These are phyloP conservation scores for Clavispora fructus DNA, from an alignment of 805 yeast species.

Conservation along the genomic window DNA sequence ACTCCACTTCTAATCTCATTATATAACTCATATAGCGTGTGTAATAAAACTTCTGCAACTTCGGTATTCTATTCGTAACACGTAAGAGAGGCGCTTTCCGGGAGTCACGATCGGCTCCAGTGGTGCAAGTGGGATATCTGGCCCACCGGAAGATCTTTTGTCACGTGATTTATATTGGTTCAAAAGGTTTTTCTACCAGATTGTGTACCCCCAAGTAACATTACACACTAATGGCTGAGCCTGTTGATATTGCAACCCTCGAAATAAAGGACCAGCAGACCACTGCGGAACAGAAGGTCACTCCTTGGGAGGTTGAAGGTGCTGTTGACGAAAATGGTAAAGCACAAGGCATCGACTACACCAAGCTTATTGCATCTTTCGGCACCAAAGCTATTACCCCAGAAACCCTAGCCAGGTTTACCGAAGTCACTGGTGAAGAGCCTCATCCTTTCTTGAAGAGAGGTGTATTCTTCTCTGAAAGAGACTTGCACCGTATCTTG, in stretches of 20 bases:
- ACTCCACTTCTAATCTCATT: constrained; percentile 69
- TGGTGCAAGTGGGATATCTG: too few relatives aligned
- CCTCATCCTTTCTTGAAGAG: constrained; percentile 89
- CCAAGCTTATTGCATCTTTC: constrained; percentile 76
- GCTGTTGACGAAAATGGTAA: constrained; percentile 88
- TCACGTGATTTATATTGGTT: not conserved
- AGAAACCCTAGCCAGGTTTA: constrained; percentile 73
- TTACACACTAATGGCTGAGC: constrained; percentile 9
- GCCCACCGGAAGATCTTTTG: too few relatives aligned
- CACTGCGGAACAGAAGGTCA: constrained; percentile 38
- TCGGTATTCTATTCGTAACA: not conserved
- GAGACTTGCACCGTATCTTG: constrained; percentile 74
- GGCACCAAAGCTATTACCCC: constrained; percentile 72
- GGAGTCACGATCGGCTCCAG: too few relatives aligned
- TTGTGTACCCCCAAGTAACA: not conserved
- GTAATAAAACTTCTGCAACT: constrained; percentile 18
- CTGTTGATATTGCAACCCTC: constrained; percentile 13
- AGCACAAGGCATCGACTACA: constrained; percentile 88
- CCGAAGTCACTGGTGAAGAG: constrained; percentile 75
- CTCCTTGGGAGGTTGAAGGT: constrained; percentile 99
- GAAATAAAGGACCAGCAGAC: constrained; percentile 7
- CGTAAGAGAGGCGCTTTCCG: too few relatives aligned
- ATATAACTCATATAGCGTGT: constrained; percentile 17
- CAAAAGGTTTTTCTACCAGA: not conserved
- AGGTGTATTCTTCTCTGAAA: constrained; percentile 88